These are phyloP conservation scores for Jackrogersella minutella DNA, from an alignment of 495 filamentous ascomycete genomes.

Conservation along the genomic window DNA sequence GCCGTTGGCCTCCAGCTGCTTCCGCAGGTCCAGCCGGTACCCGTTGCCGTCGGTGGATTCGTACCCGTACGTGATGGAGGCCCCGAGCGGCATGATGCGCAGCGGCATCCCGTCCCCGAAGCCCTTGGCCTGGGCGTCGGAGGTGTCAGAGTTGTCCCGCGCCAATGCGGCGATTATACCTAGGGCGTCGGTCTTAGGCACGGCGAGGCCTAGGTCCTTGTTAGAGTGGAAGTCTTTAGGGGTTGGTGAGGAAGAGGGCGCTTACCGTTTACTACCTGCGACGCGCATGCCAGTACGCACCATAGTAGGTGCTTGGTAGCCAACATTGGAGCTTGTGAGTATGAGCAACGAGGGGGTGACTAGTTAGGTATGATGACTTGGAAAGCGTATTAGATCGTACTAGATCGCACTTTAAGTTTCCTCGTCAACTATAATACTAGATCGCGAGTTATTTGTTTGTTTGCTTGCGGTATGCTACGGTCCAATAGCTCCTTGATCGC, in stretches of 20 bases:
- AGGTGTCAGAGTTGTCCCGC: neutral
- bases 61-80: conserved; percentile 59
- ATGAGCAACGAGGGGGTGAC: neutral
- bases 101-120: conserved; percentile 37
- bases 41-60: conserved; percentile 54
- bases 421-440: conserved; percentile 3
- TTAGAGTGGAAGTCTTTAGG: neutral
- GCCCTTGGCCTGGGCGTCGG: neutral
- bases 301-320: conserved; percentile 18
- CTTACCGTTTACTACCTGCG: conserved; percentile 23
- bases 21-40: conserved; percentile 48
- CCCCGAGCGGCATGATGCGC: conserved; percentile 59
- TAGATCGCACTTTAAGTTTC: neutral
- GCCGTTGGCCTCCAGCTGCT: conserved; percentile 12
- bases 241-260: too few relatives aligned
- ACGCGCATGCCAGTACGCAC: conserved; percentile 29
- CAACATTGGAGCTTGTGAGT: conserved; percentile 7
- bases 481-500: neutral
- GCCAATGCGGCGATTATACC: neutral
- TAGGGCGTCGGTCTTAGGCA: neutral
- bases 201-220: conserved; percentile 14
- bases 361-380: neutral
- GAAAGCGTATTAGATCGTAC: neutral
- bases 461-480: neutral
- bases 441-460: conserved; percentile 2